These are phyloP conservation scores for Kalmanozyma brasiliensis DNA, from an alignment of 1,284 basidiomycete genomes.

Conservation along the genomic window DNA sequence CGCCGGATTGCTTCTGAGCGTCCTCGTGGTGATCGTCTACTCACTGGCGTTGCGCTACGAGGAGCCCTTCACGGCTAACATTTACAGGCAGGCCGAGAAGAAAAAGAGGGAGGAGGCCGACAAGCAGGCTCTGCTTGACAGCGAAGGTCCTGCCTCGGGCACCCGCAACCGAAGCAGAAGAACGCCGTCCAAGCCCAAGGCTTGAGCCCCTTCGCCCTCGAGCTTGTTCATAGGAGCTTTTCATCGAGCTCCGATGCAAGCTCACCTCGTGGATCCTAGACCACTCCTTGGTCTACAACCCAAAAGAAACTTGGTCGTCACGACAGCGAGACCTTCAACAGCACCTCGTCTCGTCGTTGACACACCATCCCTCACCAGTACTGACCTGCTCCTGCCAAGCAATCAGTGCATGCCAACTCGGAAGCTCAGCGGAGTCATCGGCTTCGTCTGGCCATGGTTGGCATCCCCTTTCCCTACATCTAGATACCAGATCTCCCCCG, in stretches of 20 bases:
- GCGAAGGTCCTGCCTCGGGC: slow-evolving; percentile 44
- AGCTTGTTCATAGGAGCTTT: neutral
- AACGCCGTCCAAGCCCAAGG: slow-evolving; percentile 42
- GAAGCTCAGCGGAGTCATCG: neutral
- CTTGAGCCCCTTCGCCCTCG: slow-evolving; percentile 2
- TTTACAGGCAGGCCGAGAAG: slow-evolving; percentile 62
- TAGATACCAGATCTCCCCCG: slow-evolving; percentile 25
- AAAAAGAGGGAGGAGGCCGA: slow-evolving; percentile 45
- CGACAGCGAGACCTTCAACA: slow-evolving; percentile 37
- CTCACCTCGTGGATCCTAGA: no score
- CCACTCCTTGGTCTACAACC: neutral
- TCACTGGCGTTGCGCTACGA: slow-evolving; percentile 62
- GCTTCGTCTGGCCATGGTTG: neutral
- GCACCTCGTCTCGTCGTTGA: slow-evolving; percentile 22
- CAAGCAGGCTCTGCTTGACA: slow-evolving; percentile 33
- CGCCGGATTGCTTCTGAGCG: slow-evolving; percentile 63
- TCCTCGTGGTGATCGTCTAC: slow-evolving; percentile 62
- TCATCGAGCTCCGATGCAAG: neutral
- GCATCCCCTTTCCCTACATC: neutral
- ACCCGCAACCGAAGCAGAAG: slow-evolving; percentile 45
- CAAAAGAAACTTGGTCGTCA: slow-evolving; percentile 11
- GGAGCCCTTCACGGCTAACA: slow-evolving; percentile 64
- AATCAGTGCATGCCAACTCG: no score
- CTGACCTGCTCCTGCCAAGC: neutral
- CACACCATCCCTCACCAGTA: neutral